These are phyloP conservation scores for Ramaria sp. DNA, from an alignment of 768 basidiomycete species.

Conservation along the genomic window DNA sequence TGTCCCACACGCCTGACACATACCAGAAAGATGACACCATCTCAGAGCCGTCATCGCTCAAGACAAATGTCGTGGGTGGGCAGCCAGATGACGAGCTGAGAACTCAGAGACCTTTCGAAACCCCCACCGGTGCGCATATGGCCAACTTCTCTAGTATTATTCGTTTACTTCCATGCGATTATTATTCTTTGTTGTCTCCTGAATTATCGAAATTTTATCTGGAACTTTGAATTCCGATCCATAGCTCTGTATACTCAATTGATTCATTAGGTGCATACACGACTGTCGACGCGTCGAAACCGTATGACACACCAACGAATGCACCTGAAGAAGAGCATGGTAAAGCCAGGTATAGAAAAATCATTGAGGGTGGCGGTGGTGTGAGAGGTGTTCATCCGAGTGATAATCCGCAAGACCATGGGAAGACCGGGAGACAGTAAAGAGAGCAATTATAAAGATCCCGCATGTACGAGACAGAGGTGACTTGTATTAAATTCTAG, in stretches of 20 bases:
- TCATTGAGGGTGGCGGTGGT: background rate
- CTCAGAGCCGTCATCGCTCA: background rate
- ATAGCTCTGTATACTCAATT: background rate
- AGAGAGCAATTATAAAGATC: too few relatives aligned
- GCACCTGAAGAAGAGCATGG: background rate
- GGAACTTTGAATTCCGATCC: background rate
- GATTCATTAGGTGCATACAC: background rate
- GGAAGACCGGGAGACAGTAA: conserved; percentile 2
- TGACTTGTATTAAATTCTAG: too few relatives aligned
- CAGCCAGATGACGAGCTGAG: background rate
- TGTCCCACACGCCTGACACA: conserved; percentile 5
- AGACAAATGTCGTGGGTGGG: conserved; percentile 3
- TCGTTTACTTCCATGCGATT: background rate
- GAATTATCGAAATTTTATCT: background rate
- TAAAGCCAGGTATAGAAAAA: conserved; percentile 1
- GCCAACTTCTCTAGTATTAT: background rate
- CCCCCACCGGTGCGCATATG: conserved; percentile 1
- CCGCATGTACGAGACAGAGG: too few relatives aligned
- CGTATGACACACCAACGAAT: conserved; percentile 1
- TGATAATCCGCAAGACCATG: background rate
- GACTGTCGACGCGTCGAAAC: background rate
- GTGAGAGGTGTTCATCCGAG: background rate
- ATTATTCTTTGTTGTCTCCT: background rate
- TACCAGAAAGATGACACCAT: conserved; percentile 4
- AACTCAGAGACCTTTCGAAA: conserved; percentile 5